Evolutionary conservation across 2,329 filamentous ascomycete genomes (phyloP).

Genomic region (Macrophomina tecta): DNA sequence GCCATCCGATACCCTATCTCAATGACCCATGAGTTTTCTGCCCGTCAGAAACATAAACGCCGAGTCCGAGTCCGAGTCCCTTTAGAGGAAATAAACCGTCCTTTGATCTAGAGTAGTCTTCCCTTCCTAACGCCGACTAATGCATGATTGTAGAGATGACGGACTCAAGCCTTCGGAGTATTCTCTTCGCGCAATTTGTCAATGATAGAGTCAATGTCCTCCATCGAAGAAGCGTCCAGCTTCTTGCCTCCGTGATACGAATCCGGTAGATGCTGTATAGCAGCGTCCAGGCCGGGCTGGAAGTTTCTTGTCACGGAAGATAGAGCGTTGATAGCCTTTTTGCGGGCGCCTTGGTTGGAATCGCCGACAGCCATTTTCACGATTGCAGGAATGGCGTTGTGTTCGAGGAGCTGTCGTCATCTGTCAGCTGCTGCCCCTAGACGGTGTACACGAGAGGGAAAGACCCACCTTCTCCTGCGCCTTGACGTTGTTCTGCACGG

Average conservation of each 20-base stretch:
- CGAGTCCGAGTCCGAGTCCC: neutral
- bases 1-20: conserved; percentile 7
- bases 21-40: neutral
- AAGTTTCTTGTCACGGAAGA: conserved; percentile 88
- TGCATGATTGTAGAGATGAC: neutral
- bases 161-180: conserved; percentile 20
- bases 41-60: conserved; percentile 8
- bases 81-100: neutral
- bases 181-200: conserved; percentile 63
- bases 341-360: conserved; percentile 68
- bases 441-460: conserved; percentile 18
- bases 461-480: conserved; percentile 72
- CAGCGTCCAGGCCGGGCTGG: conserved; percentile 72
- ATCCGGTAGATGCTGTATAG: conserved; percentile 70
- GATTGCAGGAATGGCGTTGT: conserved; percentile 73
- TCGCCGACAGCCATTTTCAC: conserved; percentile 68
- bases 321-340: conserved; percentile 88
- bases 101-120: neutral
- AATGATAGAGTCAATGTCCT: conserved; percentile 78
- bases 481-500: conserved; percentile 93
- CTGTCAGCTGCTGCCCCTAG: conserved; percentile 26
- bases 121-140: conserved; percentile 27
- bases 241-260: conserved; percentile 57
- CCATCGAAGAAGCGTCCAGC: conserved; percentile 87
- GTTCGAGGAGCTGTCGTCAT: conserved; percentile 54